Evolutionary conservation across 345 rosid genomes (phyloP).

Genomic region (Passiflora organensis): DNA sequence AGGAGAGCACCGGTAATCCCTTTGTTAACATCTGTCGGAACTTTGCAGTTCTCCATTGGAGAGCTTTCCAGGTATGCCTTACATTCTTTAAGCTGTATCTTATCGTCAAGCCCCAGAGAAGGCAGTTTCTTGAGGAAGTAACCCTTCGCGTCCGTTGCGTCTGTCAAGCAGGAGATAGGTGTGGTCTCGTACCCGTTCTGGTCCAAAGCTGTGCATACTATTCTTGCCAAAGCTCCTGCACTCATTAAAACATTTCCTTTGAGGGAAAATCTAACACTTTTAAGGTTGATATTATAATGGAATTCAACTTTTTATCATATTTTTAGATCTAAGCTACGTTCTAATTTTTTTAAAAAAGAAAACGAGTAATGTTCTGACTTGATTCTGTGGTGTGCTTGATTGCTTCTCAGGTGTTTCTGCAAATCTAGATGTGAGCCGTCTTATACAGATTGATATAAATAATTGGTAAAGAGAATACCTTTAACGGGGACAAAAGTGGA

Average conservation of each 20-base stretch:
- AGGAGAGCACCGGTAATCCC: slow-evolving; percentile 45
- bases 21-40: slow-evolving; percentile 41
- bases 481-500: slow-evolving; percentile 6
- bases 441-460: not conserved
- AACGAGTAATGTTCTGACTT: no score
- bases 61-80: slow-evolving; percentile 14
- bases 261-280: no score
- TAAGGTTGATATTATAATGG: no score
- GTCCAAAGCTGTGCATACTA: slow-evolving; percentile 11
- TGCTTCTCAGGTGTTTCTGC: no score
- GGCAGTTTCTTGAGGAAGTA: slow-evolving; percentile 14
- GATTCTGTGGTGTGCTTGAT: no score
- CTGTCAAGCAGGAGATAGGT: slow-evolving; percentile 5
- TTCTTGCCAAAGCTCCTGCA: slow-evolving; percentile 20
- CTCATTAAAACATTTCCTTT: not conserved
- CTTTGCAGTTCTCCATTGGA: slow-evolving; percentile 14
- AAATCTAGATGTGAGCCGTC: no score
- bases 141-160: slow-evolving; percentile 19
- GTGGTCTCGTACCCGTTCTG: slow-evolving; percentile 7
- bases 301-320: not conserved
- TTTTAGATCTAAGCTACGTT: no score
- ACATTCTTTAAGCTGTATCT: slow-evolving; percentile 5
- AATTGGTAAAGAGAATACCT: not conserved
- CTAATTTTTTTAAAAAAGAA: no score
- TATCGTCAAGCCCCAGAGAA: not conserved